A percentile compares a stretch with the other conserved stretches of the same genome.
Conservation (phyloP, 805 yeast genomes). For the Candida chilensis region DNA sequence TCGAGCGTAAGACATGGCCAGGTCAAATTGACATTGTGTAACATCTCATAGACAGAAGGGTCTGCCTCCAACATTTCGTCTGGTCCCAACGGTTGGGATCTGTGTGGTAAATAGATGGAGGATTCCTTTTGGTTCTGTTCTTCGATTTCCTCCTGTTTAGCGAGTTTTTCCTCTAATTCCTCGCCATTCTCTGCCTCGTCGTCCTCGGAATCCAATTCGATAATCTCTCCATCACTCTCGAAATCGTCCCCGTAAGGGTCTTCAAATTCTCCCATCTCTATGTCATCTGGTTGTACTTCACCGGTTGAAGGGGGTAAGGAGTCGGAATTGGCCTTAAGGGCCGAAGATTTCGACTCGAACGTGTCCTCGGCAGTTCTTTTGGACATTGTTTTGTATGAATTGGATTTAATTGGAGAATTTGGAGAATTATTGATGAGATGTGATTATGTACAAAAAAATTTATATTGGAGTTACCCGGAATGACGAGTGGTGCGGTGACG, state of each 20-base stretch:
- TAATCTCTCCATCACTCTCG: conserved; percentile 85
- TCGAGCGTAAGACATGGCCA: conserved; percentile 97
- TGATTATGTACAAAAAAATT: too few species aligned
- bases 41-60: conserved; percentile 92
- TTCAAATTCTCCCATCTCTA: conserved; percentile 78
- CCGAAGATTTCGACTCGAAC: conserved; percentile 13
- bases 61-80: conserved; percentile 96
- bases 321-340: conserved; percentile 22
- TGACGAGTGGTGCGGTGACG: too few species aligned
- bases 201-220: conserved; percentile 57
- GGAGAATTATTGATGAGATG: too few species aligned
- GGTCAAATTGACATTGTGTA: conserved; percentile 86
- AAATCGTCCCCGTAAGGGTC: conserved; percentile 87
- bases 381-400: conserved; percentile 30
- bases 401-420: too few species aligned
- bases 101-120: conserved; percentile 76
- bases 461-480: too few species aligned
- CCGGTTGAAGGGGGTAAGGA: conserved; percentile 32
- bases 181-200: conserved; percentile 33
- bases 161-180: conserved; percentile 24
- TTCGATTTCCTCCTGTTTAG: conserved; percentile 23
- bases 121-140: conserved; percentile 22
- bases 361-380: conserved; percentile 38
- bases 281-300: conserved; percentile 18
- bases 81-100: conserved; percentile 84